Percentiles rank a stretch among this genome's conserved stretches.
phyloP scores from a whole-genome alignment of 305 asterid genomes.

The Fraxinus baroniana region DNA sequence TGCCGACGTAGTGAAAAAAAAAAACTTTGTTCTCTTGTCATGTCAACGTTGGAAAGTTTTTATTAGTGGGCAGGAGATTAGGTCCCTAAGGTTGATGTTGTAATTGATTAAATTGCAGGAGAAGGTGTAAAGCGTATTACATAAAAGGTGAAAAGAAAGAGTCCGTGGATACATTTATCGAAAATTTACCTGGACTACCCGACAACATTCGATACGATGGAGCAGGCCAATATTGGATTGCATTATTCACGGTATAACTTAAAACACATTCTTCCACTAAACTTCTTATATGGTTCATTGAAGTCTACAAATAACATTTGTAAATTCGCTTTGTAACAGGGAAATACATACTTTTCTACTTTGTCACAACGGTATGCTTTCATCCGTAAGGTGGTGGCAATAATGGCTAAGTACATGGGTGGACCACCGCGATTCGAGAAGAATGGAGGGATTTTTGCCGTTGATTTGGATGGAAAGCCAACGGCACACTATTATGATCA shows the following conservation, averaged over 20 bases:
- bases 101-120: slow-evolving; percentile 36
- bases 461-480: slow-evolving; percentile 69
- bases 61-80: no score
- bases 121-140: slow-evolving; percentile 56
- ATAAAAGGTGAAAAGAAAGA: slow-evolving; percentile 61
- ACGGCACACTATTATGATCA: slow-evolving; percentile 48
- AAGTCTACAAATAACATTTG: background rate
- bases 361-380: slow-evolving; percentile 44
- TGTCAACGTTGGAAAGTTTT: no score
- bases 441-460: slow-evolving; percentile 53
- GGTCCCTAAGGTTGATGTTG: background rate
- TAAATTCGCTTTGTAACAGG: slow-evolving; percentile 33
- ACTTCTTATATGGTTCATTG: background rate
- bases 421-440: slow-evolving; percentile 28
- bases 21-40: no score
- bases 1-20: no score
- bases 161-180: slow-evolving; percentile 46
- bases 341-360: slow-evolving; percentile 19
- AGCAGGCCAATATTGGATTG: slow-evolving; percentile 80
- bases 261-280: background rate
- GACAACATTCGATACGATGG: slow-evolving; percentile 85
- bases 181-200: slow-evolving; percentile 73
- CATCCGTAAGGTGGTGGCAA: slow-evolving; percentile 46
- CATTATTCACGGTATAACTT: slow-evolving; percentile 38
- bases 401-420: slow-evolving; percentile 34